Evolutionary conservation across 805 yeast genomes (phyloP).

Genomic region (Schwanniomyces vanrijiae): DNA sequence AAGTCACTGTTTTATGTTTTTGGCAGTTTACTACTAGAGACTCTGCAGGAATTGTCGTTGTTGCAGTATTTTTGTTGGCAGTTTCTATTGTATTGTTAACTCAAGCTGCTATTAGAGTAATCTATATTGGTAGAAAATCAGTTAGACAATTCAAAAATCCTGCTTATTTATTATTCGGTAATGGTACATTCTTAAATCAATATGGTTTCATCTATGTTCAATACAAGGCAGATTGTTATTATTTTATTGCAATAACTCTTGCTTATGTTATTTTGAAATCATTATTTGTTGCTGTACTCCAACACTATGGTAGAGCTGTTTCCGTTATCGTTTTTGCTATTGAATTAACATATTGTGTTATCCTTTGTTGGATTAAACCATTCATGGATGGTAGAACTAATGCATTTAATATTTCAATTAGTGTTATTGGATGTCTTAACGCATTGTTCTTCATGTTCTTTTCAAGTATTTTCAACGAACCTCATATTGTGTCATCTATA

Average conservation of each 20-base stretch:
- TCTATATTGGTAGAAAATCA: slow-evolving; percentile 73
- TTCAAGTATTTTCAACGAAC: slow-evolving; percentile 79
- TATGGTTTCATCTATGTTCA: slow-evolving; percentile 93
- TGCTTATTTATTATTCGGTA: slow-evolving; percentile 87
- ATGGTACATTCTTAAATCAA: slow-evolving; percentile 72
- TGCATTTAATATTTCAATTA: slow-evolving; percentile 85
- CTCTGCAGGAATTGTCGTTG: slow-evolving; percentile 77
- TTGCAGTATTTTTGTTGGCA: slow-evolving; percentile 70
- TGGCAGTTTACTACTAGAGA: slow-evolving; percentile 89
- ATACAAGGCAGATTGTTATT: slow-evolving; percentile 83
- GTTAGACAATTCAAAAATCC: slow-evolving; percentile 78
- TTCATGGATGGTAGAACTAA: slow-evolving; percentile 94
- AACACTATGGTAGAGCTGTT: slow-evolving; percentile 76
- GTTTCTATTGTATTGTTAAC: slow-evolving; percentile 58
- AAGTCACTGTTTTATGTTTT: slow-evolving; percentile 72
- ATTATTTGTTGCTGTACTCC: slow-evolving; percentile 83
- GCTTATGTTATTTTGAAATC: slow-evolving; percentile 71
- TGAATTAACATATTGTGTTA: slow-evolving; percentile 69
- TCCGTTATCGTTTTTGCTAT: slow-evolving; percentile 73
- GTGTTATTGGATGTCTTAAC: slow-evolving; percentile 76
- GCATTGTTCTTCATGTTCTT: slow-evolving; percentile 87
- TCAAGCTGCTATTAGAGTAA: slow-evolving; percentile 75
- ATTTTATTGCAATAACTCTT: slow-evolving; percentile 71
- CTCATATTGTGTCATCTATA: slow-evolving; percentile 84
- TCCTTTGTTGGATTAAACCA: slow-evolving; percentile 74